These are phyloP conservation scores for Sporothrix brasiliensis DNA, from an alignment of 2,329 filamentous ascomycete genomes.

Conservation along the genomic window DNA sequence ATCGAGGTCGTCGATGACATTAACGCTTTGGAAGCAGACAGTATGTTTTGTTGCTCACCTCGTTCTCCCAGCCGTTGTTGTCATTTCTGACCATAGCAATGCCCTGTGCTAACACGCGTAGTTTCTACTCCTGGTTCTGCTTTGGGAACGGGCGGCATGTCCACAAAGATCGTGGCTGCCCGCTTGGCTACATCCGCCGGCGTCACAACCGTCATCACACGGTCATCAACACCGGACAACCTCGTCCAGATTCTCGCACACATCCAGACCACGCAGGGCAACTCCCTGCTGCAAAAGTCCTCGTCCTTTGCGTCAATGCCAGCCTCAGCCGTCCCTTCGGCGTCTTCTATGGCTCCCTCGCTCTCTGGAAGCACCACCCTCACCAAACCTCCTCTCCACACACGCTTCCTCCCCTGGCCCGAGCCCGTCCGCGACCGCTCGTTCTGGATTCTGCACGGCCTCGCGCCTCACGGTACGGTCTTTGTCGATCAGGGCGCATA, in stretches of 20 bases:
- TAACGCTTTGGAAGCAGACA: slow-evolving; percentile 76
- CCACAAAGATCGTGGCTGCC: slow-evolving; percentile 94
- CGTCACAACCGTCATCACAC: slow-evolving; percentile 93
- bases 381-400: slow-evolving; percentile 71
- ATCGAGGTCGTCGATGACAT: slow-evolving; percentile 96
- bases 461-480: slow-evolving; percentile 84
- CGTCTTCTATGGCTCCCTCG: slow-evolving; percentile 26
- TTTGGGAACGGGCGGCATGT: slow-evolving; percentile 94
- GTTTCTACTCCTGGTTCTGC: slow-evolving; percentile 87
- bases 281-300: slow-evolving; percentile 38
- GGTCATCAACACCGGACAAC: slow-evolving; percentile 90
- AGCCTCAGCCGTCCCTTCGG: background rate
- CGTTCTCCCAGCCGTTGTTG: too few relatives aligned
- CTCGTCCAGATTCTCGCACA: slow-evolving; percentile 84
- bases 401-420: slow-evolving; percentile 82
- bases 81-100: too few relatives aligned
- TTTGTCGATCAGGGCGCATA: slow-evolving; percentile 93
- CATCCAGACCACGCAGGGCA: slow-evolving; percentile 63
- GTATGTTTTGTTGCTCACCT: slow-evolving; percentile 45
- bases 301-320: slow-evolving; percentile 34
- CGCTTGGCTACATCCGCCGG: slow-evolving; percentile 89
- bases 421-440: slow-evolving; percentile 89
- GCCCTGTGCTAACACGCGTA: slow-evolving; percentile 39
- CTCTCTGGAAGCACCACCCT: slow-evolving; percentile 35
- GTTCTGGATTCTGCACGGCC: slow-evolving; percentile 95